phyloP scores from a whole-genome alignment of 192 early-diverging fungal genomes.

The Spizellomyces sp. region DNA sequence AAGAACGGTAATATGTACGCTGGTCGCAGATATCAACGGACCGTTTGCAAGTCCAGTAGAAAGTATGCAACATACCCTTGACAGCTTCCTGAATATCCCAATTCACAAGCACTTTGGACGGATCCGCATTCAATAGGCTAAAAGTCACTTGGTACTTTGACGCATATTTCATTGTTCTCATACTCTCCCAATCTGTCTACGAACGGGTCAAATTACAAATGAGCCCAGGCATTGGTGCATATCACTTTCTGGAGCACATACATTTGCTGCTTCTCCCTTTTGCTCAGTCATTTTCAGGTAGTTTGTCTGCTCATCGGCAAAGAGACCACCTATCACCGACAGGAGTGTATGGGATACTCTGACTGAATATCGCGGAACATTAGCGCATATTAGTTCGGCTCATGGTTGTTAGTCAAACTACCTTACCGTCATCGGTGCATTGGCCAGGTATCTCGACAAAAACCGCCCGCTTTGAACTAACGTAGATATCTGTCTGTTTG shows the following conservation, averaged over 20 bases:
- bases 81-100: slow-evolving; percentile 86
- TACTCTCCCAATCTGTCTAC: slow-evolving; percentile 41
- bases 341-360: too few species aligned
- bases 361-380: too few species aligned
- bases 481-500: slow-evolving; percentile 1
- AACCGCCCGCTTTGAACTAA: slow-evolving; percentile 11
- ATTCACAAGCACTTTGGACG: slow-evolving; percentile 60
- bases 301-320: slow-evolving; percentile 30
- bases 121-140: slow-evolving; percentile 84
- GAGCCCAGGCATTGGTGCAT: too few species aligned
- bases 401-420: too few species aligned
- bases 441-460: neutral
- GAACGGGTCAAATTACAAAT: too few species aligned
- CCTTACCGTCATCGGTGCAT: neutral
- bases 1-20: slow-evolving; percentile 75
- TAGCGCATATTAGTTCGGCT: too few species aligned
- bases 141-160: slow-evolving; percentile 83
- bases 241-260: too few species aligned
- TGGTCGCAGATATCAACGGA: slow-evolving; percentile 26
- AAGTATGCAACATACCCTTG: neutral
- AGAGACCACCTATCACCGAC: slow-evolving; percentile 29
- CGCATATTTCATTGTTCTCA: slow-evolving; percentile 83
- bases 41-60: neutral
- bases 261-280: too few species aligned
- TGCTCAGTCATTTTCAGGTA: neutral